Evolutionary conservation across 345 rosid species (phyloP), one percentile per base, ranked within the genome.

Genomic region (Gossypium thurberi): DNA sequence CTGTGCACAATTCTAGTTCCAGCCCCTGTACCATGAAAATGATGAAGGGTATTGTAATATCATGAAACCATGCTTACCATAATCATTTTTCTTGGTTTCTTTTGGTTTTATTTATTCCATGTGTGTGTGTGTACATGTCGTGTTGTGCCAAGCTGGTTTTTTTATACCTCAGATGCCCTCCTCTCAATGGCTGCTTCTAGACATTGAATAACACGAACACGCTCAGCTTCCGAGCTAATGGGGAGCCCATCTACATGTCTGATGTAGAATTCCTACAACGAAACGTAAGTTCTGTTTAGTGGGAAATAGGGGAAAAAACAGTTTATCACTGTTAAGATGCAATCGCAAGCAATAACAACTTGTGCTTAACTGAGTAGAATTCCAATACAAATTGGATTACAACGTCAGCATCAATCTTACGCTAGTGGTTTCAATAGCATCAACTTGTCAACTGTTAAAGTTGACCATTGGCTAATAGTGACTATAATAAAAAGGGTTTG

Each of bases 181-280:
- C 97, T 88, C 74, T 88, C 85, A 66, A 89, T 88, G 59, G 95
- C 97, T 28, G 95, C 97, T 82, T 85, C 88, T 20, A 91, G 90
- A 85, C 97, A 91, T 70, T 88, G 86, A 23, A 81, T 76, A 13
- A 91, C 87, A 58, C 97, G 87, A 26, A 87, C 88, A 81, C 89
- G 82, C 77, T 91, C 97, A 1, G 93, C 93, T 78, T 89, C 94
- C 0, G 91, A 89, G 76, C 89, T 87, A 53, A 91, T 74, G 25
- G 94, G 94, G 48, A 80, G 83, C 23, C 97, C 97, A 82, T 88
- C 93, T 0, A 89, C 84, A 69, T 91, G 97, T 44, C 95, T 85
- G 59, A 91, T 86, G 76, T 88, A 91, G 75, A 84, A 89, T 77
- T 91, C 97, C 97, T 91, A 73, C 78, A 79, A 56, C 67, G 63